Evolutionary conservation across 371 early-diverging fungal genomes (phyloP), one percentile per base, ranked within the genome.

Genomic region (Coemansia sp.): DNA sequence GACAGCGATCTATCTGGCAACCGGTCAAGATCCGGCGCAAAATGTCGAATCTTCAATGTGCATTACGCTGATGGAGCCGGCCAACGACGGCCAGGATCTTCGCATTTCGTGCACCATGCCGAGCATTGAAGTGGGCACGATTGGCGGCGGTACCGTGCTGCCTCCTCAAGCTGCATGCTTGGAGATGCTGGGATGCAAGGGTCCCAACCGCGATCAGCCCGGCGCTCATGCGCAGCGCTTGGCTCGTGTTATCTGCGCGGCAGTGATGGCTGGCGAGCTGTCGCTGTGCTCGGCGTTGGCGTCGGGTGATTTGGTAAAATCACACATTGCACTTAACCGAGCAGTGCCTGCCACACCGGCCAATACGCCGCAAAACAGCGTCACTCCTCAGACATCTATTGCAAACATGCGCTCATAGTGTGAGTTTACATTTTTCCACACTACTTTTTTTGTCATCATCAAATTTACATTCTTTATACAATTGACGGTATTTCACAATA

Each of bases 11-110:
- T 98, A 87, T 73, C 61, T 98, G 16, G 98, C 98, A 1, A 91
- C 95, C 21, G 98, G 98, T 34, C 98, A 98, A 80, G 98, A 98
- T 72, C 95, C 97, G 1, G 98, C 96, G 3, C 98, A 98, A 71
- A 95, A 95, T 69, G 94, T 98, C 34, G 98, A 97, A 79, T 89
- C 90, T 42, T 92, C 93, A 14, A 90, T 91, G 68, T 98, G 98
- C 82, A 93, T 97, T 52, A 94, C 97, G 0, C 70, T 94, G 75
- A 98, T 98, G 98, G 92, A 95, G 81, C 88, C 91, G 24, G 81
- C 89, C 55, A 88, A 91, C 68, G 82, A 88, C 42, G 90, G 87
- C 14, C 78, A 82, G 56, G 94, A 93, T 67, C 79, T 98, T 67
- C 86, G 88, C 67, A 90, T 98, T 60, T 90, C 91, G 26, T 91